Evolutionary conservation across 148 eudicot genomes (phyloP), one percentile per base, ranked within the genome.

Genomic region (Cornus suecica): DNA sequence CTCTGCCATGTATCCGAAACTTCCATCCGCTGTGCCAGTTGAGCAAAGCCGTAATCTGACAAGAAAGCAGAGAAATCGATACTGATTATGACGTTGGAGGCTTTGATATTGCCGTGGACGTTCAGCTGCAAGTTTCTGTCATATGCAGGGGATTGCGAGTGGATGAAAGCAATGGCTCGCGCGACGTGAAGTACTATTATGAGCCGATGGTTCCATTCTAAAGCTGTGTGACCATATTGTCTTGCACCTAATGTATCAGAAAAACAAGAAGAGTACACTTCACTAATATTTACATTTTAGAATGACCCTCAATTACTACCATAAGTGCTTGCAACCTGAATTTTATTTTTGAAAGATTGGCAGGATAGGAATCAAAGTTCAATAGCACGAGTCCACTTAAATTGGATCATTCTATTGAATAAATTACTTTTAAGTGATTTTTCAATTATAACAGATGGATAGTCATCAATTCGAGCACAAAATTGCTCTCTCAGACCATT

Each of bases 21-120:
- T 65, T 60, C 78, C 30, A 76, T 63, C 11, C 68, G 68, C 22
- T 76, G 69, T 0, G 86, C 86, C 70, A 83, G 74, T 69, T 83
- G 86, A 31, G 72, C 23, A n/a, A 83, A 74, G 67, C 86, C 83
- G 28, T 83, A 80, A 31, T 83, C 83, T 8, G 86, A 78, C 4
- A 83, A 9, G 65, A 66, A 51, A 37, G 83, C 83, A 30, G 72
- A 20, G 65, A 83, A 83, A 56, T 83, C 79, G 26, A 45, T 31
- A 28, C 67, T 80, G 79, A 83, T 61, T 79, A 83, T 74, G 77
- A 83, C 42, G 42, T 80, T 83, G 65, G 86, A 80, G 23, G 83
- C 24, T 54, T 80, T 83, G 68, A 83, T 63, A 74, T 83, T 80
- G 23, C 86, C 86, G 26, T 83, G 86, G 22, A 80, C 73, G 54